phyloP scores from a whole-genome alignment of 108 stramenopile genomes.

The Nitzschia sp. region DNA sequence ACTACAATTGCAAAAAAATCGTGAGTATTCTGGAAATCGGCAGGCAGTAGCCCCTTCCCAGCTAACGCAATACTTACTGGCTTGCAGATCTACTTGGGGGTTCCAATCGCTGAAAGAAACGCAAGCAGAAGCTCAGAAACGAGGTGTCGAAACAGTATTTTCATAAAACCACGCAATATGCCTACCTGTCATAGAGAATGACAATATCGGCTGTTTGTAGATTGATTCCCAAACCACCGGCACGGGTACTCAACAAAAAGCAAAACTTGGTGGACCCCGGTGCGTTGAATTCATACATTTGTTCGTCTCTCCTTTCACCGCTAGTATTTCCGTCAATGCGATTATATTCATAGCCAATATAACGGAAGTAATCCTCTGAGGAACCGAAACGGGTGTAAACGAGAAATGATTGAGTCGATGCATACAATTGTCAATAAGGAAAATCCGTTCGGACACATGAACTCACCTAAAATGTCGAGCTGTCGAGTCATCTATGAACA shows the following conservation, averaged over 20 bases:
- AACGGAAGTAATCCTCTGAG: slow-evolving; percentile 95
- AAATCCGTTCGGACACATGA: no score
- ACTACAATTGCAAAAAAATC: slow-evolving; percentile 3
- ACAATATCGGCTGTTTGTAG: slow-evolving; percentile 98
- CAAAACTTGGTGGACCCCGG: slow-evolving; percentile 90
- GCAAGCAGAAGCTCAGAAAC: no score
- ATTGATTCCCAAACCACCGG: slow-evolving; percentile 98
- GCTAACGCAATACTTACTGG: slow-evolving; percentile 75
- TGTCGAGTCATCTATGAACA: slow-evolving; percentile 97
- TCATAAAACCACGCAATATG: no score
- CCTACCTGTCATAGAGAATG: slow-evolving; percentile 97
- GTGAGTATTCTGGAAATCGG: no score
- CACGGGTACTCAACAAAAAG: slow-evolving; percentile 97
- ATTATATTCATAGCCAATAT: slow-evolving; percentile 87
- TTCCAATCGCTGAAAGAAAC: slow-evolving; percentile 45
- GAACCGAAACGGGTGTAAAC: no score
- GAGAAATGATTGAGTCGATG: no score
- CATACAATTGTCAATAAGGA: no score
- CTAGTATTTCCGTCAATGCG: slow-evolving; percentile 97
- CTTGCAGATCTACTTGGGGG: slow-evolving; percentile 95
- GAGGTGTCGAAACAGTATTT: no score
- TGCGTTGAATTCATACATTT: slow-evolving; percentile 96
- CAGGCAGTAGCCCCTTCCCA: no score
- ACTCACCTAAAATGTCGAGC: slow-evolving; percentile 94
- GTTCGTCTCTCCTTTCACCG: slow-evolving; percentile 91